A percentile compares a stretch with the other conserved stretches of the same genome.
Conservation (phyloP, 2,329 filamentous ascomycete species). For the Fusarium buharicum region DNA sequence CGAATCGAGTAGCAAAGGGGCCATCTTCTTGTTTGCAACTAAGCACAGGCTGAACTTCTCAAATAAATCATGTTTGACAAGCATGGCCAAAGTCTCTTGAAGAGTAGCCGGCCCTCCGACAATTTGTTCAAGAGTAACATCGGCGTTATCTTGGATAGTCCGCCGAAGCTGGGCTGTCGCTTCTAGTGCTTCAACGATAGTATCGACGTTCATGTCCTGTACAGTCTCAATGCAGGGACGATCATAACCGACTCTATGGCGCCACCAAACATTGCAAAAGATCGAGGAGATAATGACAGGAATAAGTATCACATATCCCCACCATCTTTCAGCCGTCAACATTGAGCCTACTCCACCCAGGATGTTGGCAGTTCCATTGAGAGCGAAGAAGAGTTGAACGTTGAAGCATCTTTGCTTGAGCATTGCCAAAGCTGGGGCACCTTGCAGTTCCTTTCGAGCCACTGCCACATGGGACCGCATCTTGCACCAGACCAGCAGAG, state of each 20-base stretch:
- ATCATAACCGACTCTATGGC: conserved; percentile 57
- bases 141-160: conserved; percentile 7
- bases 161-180: conserved; percentile 19
- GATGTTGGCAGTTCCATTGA: conserved; percentile 59
- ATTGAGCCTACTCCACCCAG: conserved; percentile 61
- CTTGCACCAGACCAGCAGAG: conserved; percentile 54
- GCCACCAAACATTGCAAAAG: conserved; percentile 61
- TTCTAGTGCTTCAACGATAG: conserved; percentile 22
- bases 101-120: conserved; percentile 4
- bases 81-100: conserved; percentile 6
- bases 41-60: conserved; percentile 28
- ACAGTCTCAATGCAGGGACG: conserved; percentile 23
- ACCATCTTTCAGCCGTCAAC: conserved; percentile 62
- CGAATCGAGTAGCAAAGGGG: not conserved
- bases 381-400: conserved; percentile 53
- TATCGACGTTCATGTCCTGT: not conserved
- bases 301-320: conserved; percentile 62
- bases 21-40: not conserved
- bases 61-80: conserved; percentile 34
- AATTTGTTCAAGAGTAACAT: not conserved
- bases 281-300: conserved; percentile 61
- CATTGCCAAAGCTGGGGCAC: conserved; percentile 40
- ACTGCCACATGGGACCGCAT: conserved; percentile 53
- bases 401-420: conserved; percentile 53
- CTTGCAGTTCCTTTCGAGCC: conserved; percentile 41